These are phyloP conservation scores for Rauvolfia tetraphylla DNA, from an alignment of 257 asterid species.

Conservation along the genomic window DNA sequence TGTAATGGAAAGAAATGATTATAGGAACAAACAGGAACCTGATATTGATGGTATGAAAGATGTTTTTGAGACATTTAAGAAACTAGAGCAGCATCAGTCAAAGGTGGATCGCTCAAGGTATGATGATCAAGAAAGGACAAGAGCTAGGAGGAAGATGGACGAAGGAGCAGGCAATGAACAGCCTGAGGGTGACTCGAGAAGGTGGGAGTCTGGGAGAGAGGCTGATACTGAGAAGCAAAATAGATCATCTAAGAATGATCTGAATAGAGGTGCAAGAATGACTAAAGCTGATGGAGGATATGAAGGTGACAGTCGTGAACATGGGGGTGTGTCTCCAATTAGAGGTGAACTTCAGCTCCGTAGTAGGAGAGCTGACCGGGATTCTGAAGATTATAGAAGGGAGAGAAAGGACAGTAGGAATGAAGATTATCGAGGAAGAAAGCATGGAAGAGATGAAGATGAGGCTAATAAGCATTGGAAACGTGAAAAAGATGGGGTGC, in stretches of 20 bases:
- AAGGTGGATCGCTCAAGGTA: constrained; percentile 37
- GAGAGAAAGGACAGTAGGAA: constrained; percentile 45
- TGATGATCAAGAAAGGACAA: constrained; percentile 28
- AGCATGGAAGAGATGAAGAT: constrained; percentile 52
- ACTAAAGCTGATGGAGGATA: constrained; percentile 21
- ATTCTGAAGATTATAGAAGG: constrained; percentile 34
- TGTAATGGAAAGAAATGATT: constrained; percentile 26
- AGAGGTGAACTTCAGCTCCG: constrained; percentile 19
- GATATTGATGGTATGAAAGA: constrained; percentile 11
- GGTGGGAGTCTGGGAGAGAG: constrained; percentile 33
- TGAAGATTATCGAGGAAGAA: constrained; percentile 43
- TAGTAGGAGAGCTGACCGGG: constrained; percentile 31
- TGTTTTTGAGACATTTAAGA: constrained; percentile 36
- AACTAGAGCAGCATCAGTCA: constrained; percentile 44
- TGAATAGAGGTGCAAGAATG: constrained; percentile 24
- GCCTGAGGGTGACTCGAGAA: constrained; percentile 41
- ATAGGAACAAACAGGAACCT: constrained; percentile 22
- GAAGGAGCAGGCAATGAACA: constrained; percentile 33
- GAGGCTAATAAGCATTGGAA: constrained; percentile 32
- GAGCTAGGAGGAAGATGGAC: constrained; percentile 40
- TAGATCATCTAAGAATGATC: constrained; percentile 27
- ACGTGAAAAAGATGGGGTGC: constrained; percentile 39
- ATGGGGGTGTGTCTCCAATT: constrained; percentile 10
- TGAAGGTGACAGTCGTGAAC: constrained; percentile 23
- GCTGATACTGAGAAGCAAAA: constrained; percentile 22